Conservation (phyloP, 371 early-diverging fungal species). For the Mortierella sp. region DNA sequence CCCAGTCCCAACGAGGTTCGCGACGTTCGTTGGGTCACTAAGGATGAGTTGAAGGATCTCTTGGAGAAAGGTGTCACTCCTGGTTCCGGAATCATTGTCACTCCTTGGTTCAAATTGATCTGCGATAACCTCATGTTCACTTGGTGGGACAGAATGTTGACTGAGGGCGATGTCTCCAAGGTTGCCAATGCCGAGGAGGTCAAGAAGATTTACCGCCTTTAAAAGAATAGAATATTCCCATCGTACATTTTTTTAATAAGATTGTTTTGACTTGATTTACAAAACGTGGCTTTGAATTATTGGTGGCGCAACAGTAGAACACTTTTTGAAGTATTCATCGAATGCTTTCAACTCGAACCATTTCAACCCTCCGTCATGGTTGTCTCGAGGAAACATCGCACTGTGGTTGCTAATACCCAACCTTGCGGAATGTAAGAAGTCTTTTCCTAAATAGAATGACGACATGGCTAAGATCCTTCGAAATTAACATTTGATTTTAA, state of each 20-base stretch:
- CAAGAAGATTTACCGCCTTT: conserved; percentile 81
- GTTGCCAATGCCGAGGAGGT: conserved; percentile 75
- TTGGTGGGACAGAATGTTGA: conserved; percentile 90
- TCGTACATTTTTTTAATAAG: no score
- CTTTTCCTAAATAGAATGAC: not conserved
- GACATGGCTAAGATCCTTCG: not conserved
- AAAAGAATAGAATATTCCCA: not conserved
- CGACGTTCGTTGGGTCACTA: conserved; percentile 78
- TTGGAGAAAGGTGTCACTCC: conserved; percentile 72
- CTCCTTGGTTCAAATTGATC: conserved; percentile 97
- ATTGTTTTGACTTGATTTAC: no score
- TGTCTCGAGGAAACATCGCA: conserved; percentile 39
- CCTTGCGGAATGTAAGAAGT: conserved; percentile 49
- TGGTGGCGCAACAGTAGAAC: not conserved
- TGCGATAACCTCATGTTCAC: conserved; percentile 90
- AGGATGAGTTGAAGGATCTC: conserved; percentile 79
- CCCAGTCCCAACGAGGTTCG: conserved; percentile 90
- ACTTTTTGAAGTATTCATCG: not conserved
- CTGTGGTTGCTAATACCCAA: conserved; percentile 22
- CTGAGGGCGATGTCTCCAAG: conserved; percentile 63
- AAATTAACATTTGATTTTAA: not conserved
- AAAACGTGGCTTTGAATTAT: not conserved
- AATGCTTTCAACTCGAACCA: not conserved
- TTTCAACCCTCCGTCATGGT: conserved; percentile 24
- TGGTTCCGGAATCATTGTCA: conserved; percentile 69